phyloP scores from a whole-genome alignment of 192 early-diverging fungal genomes.

The Podila epigama region DNA sequence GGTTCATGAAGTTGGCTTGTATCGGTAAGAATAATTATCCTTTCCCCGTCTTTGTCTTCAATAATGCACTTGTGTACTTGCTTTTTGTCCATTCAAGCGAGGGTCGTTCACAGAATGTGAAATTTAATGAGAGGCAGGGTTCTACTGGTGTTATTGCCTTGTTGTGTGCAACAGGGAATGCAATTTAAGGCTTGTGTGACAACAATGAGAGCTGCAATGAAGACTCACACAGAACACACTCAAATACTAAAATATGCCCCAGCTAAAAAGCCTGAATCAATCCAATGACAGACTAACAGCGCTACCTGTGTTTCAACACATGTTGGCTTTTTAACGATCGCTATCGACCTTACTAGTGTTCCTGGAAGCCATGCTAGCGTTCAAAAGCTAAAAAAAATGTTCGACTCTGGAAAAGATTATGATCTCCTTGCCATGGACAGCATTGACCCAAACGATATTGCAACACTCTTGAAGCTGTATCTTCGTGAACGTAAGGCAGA shows the following conservation, averaged over 20 bases:
- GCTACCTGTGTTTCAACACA: background rate
- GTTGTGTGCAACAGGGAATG: no score
- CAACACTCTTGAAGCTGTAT: constrained; percentile 65
- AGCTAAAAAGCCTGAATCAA: no score
- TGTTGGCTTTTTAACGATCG: background rate
- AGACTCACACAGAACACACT: no score
- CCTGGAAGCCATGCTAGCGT: constrained; percentile 60
- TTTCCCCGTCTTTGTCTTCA: background rate
- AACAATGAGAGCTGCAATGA: no score
- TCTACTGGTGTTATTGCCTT: no score
- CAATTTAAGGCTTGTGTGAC: no score
- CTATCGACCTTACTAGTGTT: constrained; percentile 30
- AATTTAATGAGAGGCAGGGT: no score
- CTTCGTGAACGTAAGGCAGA: constrained; percentile 61
- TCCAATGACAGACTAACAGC: background rate
- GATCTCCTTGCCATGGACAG: constrained; percentile 50
- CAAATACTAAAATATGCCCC: no score
- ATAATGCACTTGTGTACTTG: background rate
- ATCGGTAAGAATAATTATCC: constrained; percentile 40
- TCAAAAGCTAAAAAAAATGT: constrained; percentile 56
- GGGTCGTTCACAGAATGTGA: no score
- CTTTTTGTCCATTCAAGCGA: background rate
- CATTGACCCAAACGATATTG: constrained; percentile 65
- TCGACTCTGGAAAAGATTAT: constrained; percentile 60
- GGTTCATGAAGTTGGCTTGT: constrained; percentile 61